Percentiles rank a stretch among this genome's conserved stretches.
phyloP scores from a whole-genome alignment of 1,139 yeast species.

The Tardiomyces digboiensis region DNA sequence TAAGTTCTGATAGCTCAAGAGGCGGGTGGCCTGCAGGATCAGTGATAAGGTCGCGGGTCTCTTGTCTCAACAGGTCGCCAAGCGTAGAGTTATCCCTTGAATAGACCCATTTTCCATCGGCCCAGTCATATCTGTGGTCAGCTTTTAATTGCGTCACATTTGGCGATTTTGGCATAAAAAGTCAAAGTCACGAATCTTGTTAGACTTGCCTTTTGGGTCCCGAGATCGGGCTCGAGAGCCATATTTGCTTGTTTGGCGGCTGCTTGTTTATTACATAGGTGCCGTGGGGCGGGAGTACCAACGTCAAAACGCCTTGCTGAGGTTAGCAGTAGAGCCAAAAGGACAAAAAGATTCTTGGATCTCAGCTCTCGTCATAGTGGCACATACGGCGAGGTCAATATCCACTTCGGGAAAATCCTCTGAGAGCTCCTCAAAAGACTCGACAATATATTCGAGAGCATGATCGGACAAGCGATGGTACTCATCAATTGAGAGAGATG shows the following conservation, averaged over 20 bases:
- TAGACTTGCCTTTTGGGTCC: constrained; percentile 59
- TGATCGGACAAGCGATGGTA: constrained; percentile 52
- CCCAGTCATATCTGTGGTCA: constrained; percentile 21
- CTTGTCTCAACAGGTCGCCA: constrained; percentile 27
- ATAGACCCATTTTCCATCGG: constrained; percentile 30
- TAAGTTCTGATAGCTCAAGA: background rate
- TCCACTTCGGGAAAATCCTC: constrained; percentile 56
- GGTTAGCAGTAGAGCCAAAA: constrained; percentile 2
- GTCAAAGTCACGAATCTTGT: background rate
- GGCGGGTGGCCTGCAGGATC: background rate
- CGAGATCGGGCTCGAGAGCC: constrained; percentile 88
- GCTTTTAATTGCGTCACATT: no score
- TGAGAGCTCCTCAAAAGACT: constrained; percentile 51
- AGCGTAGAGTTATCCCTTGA: constrained; percentile 29
- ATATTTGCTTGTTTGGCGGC: constrained; percentile 88
- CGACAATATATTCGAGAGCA: constrained; percentile 55
- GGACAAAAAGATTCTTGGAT: background rate
- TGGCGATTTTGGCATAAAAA: no score
- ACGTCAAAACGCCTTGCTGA: constrained; percentile 67
- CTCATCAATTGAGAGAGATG: constrained; percentile 27
- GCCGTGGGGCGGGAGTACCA: constrained; percentile 58
- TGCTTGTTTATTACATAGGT: constrained; percentile 87
- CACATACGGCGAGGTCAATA: constrained; percentile 46
- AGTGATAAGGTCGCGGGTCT: constrained; percentile 16
- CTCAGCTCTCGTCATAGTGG: constrained; percentile 20